Base-by-base conservation (phyloP, 495 filamentous ascomycete genomes). In the Cenococcum geophilum region DNA sequence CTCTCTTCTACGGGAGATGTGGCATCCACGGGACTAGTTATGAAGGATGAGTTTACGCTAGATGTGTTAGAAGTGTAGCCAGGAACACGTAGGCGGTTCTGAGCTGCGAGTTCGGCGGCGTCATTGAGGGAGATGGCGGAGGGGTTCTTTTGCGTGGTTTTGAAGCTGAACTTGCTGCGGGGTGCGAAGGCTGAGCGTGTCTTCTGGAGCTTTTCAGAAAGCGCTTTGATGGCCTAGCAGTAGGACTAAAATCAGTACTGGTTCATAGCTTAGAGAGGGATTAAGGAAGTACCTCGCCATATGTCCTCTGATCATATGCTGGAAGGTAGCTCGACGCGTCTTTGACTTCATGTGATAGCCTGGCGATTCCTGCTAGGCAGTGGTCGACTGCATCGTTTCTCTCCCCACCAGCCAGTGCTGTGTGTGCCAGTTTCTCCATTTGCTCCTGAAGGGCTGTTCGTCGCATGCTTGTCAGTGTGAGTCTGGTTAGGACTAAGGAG, bases 241-340 rank as follows among this genome's bases (percentile, higher is more conserved):
- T 21, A 32, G 10, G 48, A 21, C 5, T 3, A 12, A 2, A 3
- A 21, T 51, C 18, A 51, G 48, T 23, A 5, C 4, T 4, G 48
- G 23, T 27, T 51, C 23, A 3, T 3, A 21, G 48, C 21, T 18
- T 12, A 40, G 25, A 32, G n/a, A 37, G 42, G 48, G 25, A 50
- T 42, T 63, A 34, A 11, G 43, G 43, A 59, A 71, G 27, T 76
- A 88, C 87, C 66, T 88, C 84, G 35, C 82, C 77, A 69, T 89
- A 91, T 20, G 83, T 83, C 61, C 87, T 78, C 69, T 90, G 88
- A 59, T 92, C 89, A 66, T 90, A 89, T 3, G 87, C 81, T 5
- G 89, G 87, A 25, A 91, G 78, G 58, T 84, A 86, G 61, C 78
- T 80, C 1, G 83, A 80, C 6, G 84, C 80, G 75, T 88, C 85